Base-by-base conservation (phyloP, 768 basidiomycete species). In the Pluteus cervinus region DNA sequence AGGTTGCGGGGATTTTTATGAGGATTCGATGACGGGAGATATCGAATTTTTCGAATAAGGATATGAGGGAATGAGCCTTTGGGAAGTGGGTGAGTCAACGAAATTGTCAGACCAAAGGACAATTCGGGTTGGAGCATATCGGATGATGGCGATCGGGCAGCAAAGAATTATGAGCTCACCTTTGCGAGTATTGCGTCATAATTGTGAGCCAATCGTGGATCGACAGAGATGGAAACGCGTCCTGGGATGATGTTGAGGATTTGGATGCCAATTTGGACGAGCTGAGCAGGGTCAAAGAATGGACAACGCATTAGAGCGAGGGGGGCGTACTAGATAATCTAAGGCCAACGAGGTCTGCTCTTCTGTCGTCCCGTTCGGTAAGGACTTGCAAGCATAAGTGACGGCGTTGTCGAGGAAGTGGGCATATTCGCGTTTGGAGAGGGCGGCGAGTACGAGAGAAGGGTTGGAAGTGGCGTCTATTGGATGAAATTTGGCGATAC, bases 401-500 rank as follows among this genome's bases (percentile, higher is more conserved):
- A 60, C 51, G 0, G 63, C 61, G 2, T 55, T 49, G 4, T 58
- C 57, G 1, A 55, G 24, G n/a, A 62, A 40, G 36, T 57, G 44
- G 4, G 52, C 46, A 24, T 65, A 65, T 38, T 59, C 51, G 1
- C 56, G 54, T 30, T 61, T 58, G n/a, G 49, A 53, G 2, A 62
- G 51, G 3, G 62, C 62, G 1, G 51, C 53, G 26, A 49, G 48
- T 1, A 63, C 54, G 2, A 63, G 51, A 2, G 62, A 63, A 5
- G 61, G 62, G 28, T 65, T 62, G 16, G 59, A 57, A 0, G 62
- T 65, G 9, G 63, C 61, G 38, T 65, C 61, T 7, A 46, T 44
- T 16, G 60, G 56, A 21, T 50, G 15, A 39, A 57, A 62, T 35
- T 55, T 50, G 14, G 37, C 46, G 20, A 63, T 60, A 40, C 55